A percentile compares a stretch with the other conserved stretches of the same genome.
phyloP scores from a whole-genome alignment of 1,139 yeast species.

The Blastobotrys elegans region DNA sequence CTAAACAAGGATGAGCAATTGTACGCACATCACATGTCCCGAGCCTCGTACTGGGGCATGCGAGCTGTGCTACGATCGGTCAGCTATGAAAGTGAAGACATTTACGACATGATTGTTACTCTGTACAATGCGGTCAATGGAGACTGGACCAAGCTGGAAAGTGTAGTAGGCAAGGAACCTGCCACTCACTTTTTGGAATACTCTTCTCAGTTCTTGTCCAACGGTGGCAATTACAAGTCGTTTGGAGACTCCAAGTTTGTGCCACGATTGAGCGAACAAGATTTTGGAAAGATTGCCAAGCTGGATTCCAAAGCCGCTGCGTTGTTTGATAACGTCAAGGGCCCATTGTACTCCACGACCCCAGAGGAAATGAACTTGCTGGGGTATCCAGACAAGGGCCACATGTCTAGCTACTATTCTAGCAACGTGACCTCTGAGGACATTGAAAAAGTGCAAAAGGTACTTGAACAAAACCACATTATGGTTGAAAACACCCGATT shows the following conservation, averaged over 20 bases:
- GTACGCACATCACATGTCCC: constrained; percentile 78
- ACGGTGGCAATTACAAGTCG: constrained; percentile 82
- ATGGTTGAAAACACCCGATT: constrained; percentile 84
- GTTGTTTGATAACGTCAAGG: constrained; percentile 44
- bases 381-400: constrained; percentile 78
- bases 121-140: constrained; percentile 51
- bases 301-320: constrained; percentile 37
- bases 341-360: constrained; percentile 48
- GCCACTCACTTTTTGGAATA: constrained; percentile 62
- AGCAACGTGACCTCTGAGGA: constrained; percentile 53
- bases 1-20: constrained; percentile 50
- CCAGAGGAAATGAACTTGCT: constrained; percentile 47
- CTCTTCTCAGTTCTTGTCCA: constrained; percentile 71
- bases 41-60: constrained; percentile 80
- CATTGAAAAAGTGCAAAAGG: constrained; percentile 58
- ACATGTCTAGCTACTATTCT: constrained; percentile 66
- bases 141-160: constrained; percentile 43
- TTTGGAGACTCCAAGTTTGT: constrained; percentile 85
- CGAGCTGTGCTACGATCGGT: constrained; percentile 76
- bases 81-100: constrained; percentile 74
- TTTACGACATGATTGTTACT: constrained; percentile 60
- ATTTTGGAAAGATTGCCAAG: constrained; percentile 46
- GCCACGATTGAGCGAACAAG: constrained; percentile 50
- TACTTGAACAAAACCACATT: constrained; percentile 55
- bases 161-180: constrained; percentile 34